Evolutionary conservation across 169 alveolate species (phyloP).

Genomic region (Perkinsus chesapeaki): DNA sequence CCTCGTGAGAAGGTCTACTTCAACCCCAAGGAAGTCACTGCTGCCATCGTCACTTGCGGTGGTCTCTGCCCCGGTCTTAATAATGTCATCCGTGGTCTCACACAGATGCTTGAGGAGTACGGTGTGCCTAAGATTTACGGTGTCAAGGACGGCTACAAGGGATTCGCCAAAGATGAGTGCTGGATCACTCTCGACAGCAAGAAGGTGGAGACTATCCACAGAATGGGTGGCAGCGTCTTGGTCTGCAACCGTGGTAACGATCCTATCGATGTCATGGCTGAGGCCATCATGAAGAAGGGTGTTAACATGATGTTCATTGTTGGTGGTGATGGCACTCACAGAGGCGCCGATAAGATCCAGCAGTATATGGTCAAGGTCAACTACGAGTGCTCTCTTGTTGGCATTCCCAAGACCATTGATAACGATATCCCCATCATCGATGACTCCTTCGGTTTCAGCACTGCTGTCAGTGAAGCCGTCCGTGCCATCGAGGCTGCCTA

Average conservation of each 20-base stretch:
- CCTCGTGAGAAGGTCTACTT: conserved; percentile 59
- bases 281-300: conserved; percentile 41
- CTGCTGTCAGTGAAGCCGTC: conserved; percentile 64
- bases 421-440: conserved; percentile 81
- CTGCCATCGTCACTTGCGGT: conserved; percentile 80
- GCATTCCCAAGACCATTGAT: conserved; percentile 85
- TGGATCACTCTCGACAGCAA: conserved; percentile 45
- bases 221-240: conserved; percentile 67
- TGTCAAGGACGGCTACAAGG: conserved; percentile 61
- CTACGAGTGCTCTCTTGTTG: conserved; percentile 47
- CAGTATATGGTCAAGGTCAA: conserved; percentile 42
- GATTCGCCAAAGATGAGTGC: conserved; percentile 49
- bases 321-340: conserved; percentile 85
- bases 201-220: conserved; percentile 48
- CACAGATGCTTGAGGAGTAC: conserved; percentile 52
- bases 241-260: conserved; percentile 67
- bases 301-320: conserved; percentile 52
- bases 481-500: conserved; percentile 67
- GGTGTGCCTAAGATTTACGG: conserved; percentile 65
- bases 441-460: conserved; percentile 69
- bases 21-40: conserved; percentile 57
- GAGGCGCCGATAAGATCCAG: conserved; percentile 58
- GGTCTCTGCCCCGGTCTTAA: conserved; percentile 79
- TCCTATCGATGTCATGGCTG: conserved; percentile 50
- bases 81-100: conserved; percentile 55